phyloP scores from a whole-genome alignment of 75 land plant genomes.

The Pseudotsuga menziesii region DNA sequence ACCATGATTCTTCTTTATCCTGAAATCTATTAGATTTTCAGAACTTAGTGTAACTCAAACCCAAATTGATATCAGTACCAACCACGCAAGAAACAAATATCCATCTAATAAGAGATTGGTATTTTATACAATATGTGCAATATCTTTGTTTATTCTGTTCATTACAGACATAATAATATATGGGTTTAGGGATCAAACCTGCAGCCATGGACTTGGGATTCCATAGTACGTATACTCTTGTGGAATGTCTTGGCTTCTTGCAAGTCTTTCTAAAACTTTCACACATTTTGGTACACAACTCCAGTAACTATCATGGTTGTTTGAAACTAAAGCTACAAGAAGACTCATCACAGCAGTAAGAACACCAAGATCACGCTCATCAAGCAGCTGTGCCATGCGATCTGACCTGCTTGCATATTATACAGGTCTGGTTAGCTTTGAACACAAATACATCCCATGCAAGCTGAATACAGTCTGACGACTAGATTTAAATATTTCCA shows the following conservation, averaged over 20 bases:
- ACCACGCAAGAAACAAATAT: too few relatives aligned
- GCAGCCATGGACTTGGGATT: slow-evolving; percentile 99
- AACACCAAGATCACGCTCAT: slow-evolving; percentile 97
- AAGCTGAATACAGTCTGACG: neutral
- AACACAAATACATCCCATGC: neutral
- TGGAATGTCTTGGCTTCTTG: slow-evolving; percentile 93
- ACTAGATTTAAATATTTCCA: slow-evolving; percentile 1
- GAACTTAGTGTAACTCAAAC: too few relatives aligned
- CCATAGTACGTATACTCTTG: slow-evolving; percentile 99
- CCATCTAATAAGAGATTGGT: too few relatives aligned
- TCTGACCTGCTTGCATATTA: slow-evolving; percentile 66
- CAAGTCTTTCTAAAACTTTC: slow-evolving; percentile 81
- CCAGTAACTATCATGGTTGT: slow-evolving; percentile 93
- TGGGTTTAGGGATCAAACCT: slow-evolving; percentile 42
- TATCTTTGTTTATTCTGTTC: neutral
- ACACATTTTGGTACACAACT: slow-evolving; percentile 98
- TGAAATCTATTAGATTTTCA: too few relatives aligned
- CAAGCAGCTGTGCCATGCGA: slow-evolving; percentile 95
- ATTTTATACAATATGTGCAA: too few relatives aligned
- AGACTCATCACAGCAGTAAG: slow-evolving; percentile 98
- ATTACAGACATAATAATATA: neutral
- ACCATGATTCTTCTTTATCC: too few relatives aligned
- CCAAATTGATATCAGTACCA: too few relatives aligned
- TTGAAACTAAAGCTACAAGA: slow-evolving; percentile 93
- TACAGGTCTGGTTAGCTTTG: slow-evolving; percentile 3